These are phyloP conservation scores for Teratosphaeria pseudoeucalypti DNA, from an alignment of 2,329 filamentous ascomycete species.

Conservation along the genomic window DNA sequence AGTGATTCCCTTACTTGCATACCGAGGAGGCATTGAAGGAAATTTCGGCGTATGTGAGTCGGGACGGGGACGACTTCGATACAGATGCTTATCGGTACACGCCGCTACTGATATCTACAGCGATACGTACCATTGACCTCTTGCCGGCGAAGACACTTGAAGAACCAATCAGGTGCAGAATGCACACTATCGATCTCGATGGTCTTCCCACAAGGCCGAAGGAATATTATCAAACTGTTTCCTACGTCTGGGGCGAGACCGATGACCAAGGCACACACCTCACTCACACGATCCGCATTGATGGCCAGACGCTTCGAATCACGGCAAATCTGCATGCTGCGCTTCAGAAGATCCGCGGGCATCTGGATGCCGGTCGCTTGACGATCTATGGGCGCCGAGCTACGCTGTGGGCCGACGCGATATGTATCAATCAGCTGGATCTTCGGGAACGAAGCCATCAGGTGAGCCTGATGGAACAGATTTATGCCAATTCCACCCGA, in stretches of 20 bases:
- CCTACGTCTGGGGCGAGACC: neutral
- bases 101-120: neutral
- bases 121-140: neutral
- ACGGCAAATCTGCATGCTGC: neutral
- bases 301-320: neutral
- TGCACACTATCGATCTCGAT: neutral
- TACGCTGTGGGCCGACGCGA: slow-evolving; percentile 1
- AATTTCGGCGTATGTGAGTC: neutral
- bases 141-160: neutral
- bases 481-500: neutral
- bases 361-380: neutral
- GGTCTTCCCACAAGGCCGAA: neutral
- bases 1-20: neutral
- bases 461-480: slow-evolving; percentile 2
- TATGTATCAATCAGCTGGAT: slow-evolving; percentile 4
- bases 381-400: neutral
- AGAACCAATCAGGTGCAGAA: neutral
- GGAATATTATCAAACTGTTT: neutral
- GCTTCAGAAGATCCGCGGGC: neutral
- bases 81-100: neutral
- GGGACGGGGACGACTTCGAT: neutral
- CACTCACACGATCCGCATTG: neutral
- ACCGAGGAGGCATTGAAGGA: neutral
- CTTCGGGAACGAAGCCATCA: neutral
- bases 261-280: neutral